A percentile compares a stretch with the other conserved stretches of the same genome.
phyloP scores from a whole-genome alignment of 2,329 filamentous ascomycete species.

The Fusarium mangiferae region DNA sequence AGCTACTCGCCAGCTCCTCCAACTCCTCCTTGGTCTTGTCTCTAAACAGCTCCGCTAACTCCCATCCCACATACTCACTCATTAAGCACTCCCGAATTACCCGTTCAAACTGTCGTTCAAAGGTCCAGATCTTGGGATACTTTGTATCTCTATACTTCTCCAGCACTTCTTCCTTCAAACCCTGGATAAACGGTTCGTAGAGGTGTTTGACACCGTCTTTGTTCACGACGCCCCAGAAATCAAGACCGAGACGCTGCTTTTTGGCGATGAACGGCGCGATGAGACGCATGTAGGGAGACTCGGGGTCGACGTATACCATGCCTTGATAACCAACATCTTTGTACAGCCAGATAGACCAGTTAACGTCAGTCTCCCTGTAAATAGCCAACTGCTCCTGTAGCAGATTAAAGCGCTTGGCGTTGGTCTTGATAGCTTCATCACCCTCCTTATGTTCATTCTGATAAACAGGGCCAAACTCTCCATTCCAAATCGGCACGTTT shows the following conservation, averaged over 20 bases:
- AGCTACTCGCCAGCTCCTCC: slow-evolving; percentile 62
- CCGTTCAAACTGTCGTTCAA: slow-evolving; percentile 61
- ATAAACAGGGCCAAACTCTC: slow-evolving; percentile 64
- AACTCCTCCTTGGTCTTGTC: slow-evolving; percentile 62
- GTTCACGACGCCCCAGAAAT: slow-evolving; percentile 61
- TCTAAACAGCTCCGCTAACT: slow-evolving; percentile 65
- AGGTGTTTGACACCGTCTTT: slow-evolving; percentile 48
- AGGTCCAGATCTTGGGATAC: slow-evolving; percentile 61
- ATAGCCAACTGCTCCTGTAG: slow-evolving; percentile 55
- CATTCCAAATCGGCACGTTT: slow-evolving; percentile 58
- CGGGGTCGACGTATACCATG: slow-evolving; percentile 61
- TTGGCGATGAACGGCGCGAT: slow-evolving; percentile 65
- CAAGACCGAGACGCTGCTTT: slow-evolving; percentile 63
- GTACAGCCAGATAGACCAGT: slow-evolving; percentile 70
- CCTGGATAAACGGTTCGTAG: slow-evolving; percentile 52
- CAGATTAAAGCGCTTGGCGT: slow-evolving; percentile 54
- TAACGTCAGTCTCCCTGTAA: slow-evolving; percentile 50
- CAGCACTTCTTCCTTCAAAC: slow-evolving; percentile 56
- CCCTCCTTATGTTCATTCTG: slow-evolving; percentile 50
- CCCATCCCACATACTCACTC: slow-evolving; percentile 61
- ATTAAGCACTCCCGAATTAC: slow-evolving; percentile 54
- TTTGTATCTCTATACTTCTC: slow-evolving; percentile 54
- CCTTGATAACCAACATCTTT: slow-evolving; percentile 68
- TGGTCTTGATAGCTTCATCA: slow-evolving; percentile 50
- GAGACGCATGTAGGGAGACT: slow-evolving; percentile 60